These are phyloP conservation scores for Russula sp. DNA, from an alignment of 768 basidiomycete genomes.

Conservation along the genomic window DNA sequence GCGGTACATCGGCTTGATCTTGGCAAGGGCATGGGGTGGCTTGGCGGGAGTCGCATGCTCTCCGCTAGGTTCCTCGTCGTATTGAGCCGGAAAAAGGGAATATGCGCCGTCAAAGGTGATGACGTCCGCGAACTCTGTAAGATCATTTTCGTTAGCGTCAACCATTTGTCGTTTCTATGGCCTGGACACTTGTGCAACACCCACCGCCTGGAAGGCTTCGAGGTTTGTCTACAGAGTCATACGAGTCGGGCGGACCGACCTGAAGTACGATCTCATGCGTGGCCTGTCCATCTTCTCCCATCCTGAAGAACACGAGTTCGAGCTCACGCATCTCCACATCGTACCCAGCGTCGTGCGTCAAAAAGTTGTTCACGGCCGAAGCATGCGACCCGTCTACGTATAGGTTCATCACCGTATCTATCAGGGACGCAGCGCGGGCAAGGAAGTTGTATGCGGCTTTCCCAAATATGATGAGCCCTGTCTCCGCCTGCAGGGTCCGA, in stretches of 20 bases:
- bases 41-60: background rate
- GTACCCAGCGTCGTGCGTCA: background rate
- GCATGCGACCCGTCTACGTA: conserved; percentile 2
- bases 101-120: conserved; percentile 15
- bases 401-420: background rate
- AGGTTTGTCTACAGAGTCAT: background rate
- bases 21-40: background rate
- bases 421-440: background rate
- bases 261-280: background rate
- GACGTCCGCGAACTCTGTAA: conserved; percentile 9
- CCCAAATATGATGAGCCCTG: background rate
- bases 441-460: conserved; percentile 10
- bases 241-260: background rate
- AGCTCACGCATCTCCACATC: background rate
- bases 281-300: background rate
- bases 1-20: background rate
- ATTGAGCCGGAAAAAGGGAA: conserved; percentile 8
- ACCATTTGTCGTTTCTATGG: too few relatives aligned
- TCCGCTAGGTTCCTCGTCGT: background rate
- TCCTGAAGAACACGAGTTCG: conserved; percentile 1
- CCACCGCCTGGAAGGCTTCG: background rate
- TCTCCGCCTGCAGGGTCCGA: conserved; percentile 9
- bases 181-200: background rate
- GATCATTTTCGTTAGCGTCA: background rate
- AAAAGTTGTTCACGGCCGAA: background rate